Evolutionary conservation across 208 protist species (phyloP).

Genomic region (Leishmania lainsoni): DNA sequence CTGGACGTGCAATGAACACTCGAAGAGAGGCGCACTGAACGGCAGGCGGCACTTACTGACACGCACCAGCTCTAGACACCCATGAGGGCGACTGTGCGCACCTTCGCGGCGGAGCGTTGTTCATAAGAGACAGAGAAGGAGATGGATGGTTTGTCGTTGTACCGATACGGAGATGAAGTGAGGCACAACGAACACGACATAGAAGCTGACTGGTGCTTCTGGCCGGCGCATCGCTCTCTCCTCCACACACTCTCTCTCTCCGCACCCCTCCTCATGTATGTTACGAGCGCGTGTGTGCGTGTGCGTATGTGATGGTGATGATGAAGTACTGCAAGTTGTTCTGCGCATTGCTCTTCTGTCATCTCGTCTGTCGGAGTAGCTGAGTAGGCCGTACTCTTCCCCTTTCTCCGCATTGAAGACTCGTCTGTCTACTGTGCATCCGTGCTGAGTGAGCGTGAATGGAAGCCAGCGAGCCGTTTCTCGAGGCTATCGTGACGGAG

Average conservation of each 20-base stretch:
- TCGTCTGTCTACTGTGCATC: neutral
- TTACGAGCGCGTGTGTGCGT: neutral
- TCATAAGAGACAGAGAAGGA: neutral
- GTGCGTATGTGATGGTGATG: neutral
- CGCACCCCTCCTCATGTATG: neutral
- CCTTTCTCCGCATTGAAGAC: too few species aligned
- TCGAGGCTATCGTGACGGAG: neutral
- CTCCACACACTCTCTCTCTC: neutral
- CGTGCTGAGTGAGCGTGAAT: neutral
- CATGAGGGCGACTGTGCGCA: neutral
- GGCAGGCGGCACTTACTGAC: neutral
- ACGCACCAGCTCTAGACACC: neutral
- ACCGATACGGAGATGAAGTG: neutral
- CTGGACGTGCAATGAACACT: neutral
- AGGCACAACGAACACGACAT: too few species aligned
- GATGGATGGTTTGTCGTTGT: neutral
- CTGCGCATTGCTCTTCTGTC: neutral
- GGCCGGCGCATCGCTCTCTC: neutral
- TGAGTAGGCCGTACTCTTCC: neutral
- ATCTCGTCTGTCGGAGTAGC: neutral
- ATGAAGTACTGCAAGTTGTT: neutral
- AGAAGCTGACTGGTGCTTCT: neutral
- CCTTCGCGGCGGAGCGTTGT: neutral
- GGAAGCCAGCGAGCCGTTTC: neutral
- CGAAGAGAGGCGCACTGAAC: neutral